Percentiles rank a stretch among this genome's conserved stretches.
These are phyloP conservation scores for Annulohypoxylon truncatum DNA, from an alignment of 2,329 filamentous ascomycete species.

Conservation along the genomic window DNA sequence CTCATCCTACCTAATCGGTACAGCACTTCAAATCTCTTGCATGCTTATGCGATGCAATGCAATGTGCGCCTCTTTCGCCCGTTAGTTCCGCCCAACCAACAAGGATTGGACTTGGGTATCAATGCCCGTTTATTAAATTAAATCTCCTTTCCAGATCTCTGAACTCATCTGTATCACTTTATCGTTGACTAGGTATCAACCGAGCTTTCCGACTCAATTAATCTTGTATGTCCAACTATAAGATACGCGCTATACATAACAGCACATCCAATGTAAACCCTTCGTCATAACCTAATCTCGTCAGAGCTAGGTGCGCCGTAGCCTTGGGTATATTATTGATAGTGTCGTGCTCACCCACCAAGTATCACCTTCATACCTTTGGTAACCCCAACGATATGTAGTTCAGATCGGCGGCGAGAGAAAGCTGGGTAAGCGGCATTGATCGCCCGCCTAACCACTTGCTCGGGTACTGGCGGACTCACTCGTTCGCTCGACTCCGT, in stretches of 20 bases:
- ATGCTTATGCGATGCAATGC: slow-evolving; percentile 30
- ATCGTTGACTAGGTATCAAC: not conserved
- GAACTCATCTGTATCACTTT: not conserved
- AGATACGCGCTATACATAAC: not conserved
- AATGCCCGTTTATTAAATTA: not conserved
- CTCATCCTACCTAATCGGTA: not conserved
- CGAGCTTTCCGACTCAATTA: not conserved
- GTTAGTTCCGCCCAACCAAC: slow-evolving; percentile 10
- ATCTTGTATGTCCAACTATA: not conserved
- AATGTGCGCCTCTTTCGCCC: slow-evolving; percentile 18
- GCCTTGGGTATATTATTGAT: slow-evolving; percentile 10
- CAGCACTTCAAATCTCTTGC: not conserved
- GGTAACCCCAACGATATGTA: not conserved
- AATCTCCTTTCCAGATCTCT: not conserved
- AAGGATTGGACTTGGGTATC: slow-evolving; percentile 1
- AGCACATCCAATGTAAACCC: slow-evolving; percentile 10
- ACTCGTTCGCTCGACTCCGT: not conserved
- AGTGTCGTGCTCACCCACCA: slow-evolving; percentile 20
- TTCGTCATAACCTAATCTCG: slow-evolving; percentile 38
- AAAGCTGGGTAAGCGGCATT: not conserved
- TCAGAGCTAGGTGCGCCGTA: slow-evolving; percentile 22
- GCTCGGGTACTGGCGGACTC: slow-evolving; percentile 18
- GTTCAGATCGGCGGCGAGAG: not conserved
- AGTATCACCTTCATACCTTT: not conserved
- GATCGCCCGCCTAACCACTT: not conserved